Conservation (phyloP, 345 rosid genomes). For the Boechera stricta region DNA sequence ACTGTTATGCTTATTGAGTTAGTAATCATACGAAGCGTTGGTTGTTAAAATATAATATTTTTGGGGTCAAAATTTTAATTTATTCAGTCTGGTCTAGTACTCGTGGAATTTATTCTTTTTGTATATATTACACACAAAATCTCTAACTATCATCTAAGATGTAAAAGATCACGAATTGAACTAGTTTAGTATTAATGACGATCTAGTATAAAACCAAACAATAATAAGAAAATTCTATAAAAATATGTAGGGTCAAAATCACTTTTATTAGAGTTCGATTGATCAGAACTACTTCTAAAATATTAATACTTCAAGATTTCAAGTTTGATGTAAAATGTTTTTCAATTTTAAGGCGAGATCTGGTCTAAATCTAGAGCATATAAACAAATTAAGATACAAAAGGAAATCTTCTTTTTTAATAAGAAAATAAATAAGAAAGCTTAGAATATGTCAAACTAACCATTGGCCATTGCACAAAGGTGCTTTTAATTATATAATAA, state of each 20-base stretch:
- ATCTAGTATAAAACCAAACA: not conserved
- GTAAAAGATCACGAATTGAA: not conserved
- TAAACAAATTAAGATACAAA: conserved; percentile 29
- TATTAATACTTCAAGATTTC: not conserved
- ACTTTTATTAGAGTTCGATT: not conserved
- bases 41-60: not conserved
- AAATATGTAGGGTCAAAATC: not conserved
- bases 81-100: conserved; percentile 1
- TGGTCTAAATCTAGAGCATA: conserved; percentile 25
- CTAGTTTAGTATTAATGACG: not conserved
- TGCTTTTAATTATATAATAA: not conserved
- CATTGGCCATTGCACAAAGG: conserved; percentile 2
- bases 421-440: not conserved
- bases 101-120: not conserved
- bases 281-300: not conserved
- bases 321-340: conserved; percentile 3
- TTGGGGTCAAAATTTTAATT: not conserved
- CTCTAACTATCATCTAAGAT: not conserved
- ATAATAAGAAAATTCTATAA: not conserved
- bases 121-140: not conserved
- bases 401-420: conserved; percentile 28
- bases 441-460: conserved; percentile 13
- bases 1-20: not conserved
- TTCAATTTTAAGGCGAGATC: not conserved
- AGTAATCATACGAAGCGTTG: conserved; percentile 1